These are phyloP conservation scores for Citrus trifoliata DNA, from an alignment of 345 rosid genomes.

Conservation along the genomic window DNA sequence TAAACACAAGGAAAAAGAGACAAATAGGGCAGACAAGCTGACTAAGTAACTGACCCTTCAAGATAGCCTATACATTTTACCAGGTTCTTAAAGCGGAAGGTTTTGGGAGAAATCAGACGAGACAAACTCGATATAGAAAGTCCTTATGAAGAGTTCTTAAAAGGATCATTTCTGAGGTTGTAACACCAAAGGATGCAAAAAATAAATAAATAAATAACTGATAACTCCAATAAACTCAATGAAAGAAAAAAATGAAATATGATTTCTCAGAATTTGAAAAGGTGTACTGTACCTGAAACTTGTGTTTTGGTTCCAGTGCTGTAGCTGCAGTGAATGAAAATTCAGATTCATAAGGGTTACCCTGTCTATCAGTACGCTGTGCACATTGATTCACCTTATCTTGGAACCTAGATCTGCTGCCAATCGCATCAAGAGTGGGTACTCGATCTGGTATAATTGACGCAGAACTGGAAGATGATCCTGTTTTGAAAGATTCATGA, in stretches of 20 bases:
- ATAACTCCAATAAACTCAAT: neutral
- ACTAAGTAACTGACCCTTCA: neutral
- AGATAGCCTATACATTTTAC: neutral
- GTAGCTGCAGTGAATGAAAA: conserved; percentile 26
- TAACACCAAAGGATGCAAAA: neutral
- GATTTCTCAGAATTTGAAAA: neutral
- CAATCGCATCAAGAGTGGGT: conserved; percentile 18
- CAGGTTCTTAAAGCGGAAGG: neutral
- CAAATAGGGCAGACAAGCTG: neutral
- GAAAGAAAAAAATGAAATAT: neutral
- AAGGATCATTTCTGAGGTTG: neutral
- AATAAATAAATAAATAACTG: neutral
- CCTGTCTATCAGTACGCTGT: conserved; percentile 15
- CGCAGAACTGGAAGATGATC: conserved; percentile 30
- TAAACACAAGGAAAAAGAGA: neutral
- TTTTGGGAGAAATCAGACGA: neutral
- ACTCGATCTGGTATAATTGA: conserved; percentile 26
- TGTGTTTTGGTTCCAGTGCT: conserved; percentile 23
- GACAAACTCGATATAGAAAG: too few species aligned
- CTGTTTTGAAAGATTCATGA: conserved; percentile 33
- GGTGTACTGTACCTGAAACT: conserved; percentile 43
- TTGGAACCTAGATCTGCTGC: conserved; percentile 12
- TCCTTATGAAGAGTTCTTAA: too few species aligned
- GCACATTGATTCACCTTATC: conserved; percentile 16
- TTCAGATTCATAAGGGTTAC: conserved; percentile 20